phyloP scores from a whole-genome alignment of 1,139 yeast genomes.

The Scheffersomyces quercinus region DNA sequence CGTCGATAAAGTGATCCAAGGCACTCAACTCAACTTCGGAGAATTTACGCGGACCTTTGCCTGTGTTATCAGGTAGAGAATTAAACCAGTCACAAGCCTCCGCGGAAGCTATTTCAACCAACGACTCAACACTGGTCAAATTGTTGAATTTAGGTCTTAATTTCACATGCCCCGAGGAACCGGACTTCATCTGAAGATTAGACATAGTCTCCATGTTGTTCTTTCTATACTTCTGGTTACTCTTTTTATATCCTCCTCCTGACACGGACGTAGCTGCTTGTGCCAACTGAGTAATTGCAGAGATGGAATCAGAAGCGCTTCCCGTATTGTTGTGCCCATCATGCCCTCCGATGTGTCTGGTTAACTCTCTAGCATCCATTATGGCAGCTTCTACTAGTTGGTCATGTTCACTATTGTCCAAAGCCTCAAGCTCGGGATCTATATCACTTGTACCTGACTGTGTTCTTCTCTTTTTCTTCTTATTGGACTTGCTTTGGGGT shows the following conservation, averaged over 20 bases:
- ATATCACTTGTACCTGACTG: conserved; percentile 31
- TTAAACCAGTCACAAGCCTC: conserved; percentile 43
- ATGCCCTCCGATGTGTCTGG: conserved; percentile 35
- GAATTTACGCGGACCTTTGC: conserved; percentile 49
- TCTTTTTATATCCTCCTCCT: conserved; percentile 6
- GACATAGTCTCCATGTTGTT: conserved; percentile 5
- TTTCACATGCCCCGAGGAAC: not conserved
- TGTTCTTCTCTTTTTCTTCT: conserved; percentile 7
- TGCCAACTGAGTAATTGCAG: conserved; percentile 34
- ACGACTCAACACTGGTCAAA: conserved; percentile 31
- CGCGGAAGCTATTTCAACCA: conserved; percentile 38
- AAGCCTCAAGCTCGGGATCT: conserved; percentile 60
- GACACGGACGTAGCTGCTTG: conserved; percentile 31
- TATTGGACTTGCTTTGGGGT: conserved; percentile 3
- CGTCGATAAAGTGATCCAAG: conserved; percentile 68
- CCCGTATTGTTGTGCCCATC: not conserved
- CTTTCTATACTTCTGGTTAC: conserved; percentile 11
- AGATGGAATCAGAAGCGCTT: conserved; percentile 14
- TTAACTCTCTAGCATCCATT: conserved; percentile 63
- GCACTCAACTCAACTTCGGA: conserved; percentile 66
- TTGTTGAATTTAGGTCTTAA: conserved; percentile 26
- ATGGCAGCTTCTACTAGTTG: conserved; percentile 69
- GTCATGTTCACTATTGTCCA: conserved; percentile 50
- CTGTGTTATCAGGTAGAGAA: conserved; percentile 25
- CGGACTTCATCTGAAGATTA: not conserved